Percentiles rank a stretch among this genome's conserved stretches.
These are phyloP conservation scores for Staphylotrichum longicolle DNA, from an alignment of 495 filamentous ascomycete genomes.

Conservation along the genomic window DNA sequence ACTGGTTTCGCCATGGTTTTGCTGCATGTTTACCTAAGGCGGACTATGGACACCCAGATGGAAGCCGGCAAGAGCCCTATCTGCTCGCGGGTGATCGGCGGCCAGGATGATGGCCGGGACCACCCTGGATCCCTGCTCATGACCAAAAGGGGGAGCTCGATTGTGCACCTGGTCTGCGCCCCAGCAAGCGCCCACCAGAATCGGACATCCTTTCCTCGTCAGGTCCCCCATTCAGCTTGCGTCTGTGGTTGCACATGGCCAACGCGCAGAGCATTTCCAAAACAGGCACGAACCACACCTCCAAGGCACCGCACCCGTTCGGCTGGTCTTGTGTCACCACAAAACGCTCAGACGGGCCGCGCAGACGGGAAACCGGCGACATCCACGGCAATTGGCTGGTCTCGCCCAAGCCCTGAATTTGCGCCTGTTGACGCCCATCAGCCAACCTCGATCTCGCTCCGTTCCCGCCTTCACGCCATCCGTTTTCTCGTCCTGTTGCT, in stretches of 20 bases:
- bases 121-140: background rate
- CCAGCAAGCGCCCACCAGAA: slow-evolving; percentile 1
- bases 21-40: too few species aligned
- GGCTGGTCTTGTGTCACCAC: slow-evolving; percentile 3
- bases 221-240: slow-evolving; percentile 12
- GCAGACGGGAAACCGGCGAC: background rate
- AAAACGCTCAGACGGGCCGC: slow-evolving; percentile 1
- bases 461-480: background rate
- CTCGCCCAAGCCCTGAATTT: background rate
- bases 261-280: slow-evolving; percentile 13
- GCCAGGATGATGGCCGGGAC: slow-evolving; percentile 3
- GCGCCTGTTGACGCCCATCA: background rate
- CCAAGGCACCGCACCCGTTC: slow-evolving; percentile 6
- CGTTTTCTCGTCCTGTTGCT: background rate
- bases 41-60: too few species aligned
- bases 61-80: too few species aligned
- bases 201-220: slow-evolving; percentile 9
- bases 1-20: too few species aligned
- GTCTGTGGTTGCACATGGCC: background rate
- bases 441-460: slow-evolving; percentile 2
- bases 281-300: slow-evolving; percentile 9
- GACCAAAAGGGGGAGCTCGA: slow-evolving; percentile 10
- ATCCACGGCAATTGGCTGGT: background rate
- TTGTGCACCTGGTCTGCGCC: background rate
- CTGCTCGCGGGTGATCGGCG: slow-evolving; percentile 8